A percentile compares a stretch with the other conserved stretches of the same genome.
Conservation (phyloP, 2,329 filamentous ascomycete species). For the Scedosporium minutisporum region DNA sequence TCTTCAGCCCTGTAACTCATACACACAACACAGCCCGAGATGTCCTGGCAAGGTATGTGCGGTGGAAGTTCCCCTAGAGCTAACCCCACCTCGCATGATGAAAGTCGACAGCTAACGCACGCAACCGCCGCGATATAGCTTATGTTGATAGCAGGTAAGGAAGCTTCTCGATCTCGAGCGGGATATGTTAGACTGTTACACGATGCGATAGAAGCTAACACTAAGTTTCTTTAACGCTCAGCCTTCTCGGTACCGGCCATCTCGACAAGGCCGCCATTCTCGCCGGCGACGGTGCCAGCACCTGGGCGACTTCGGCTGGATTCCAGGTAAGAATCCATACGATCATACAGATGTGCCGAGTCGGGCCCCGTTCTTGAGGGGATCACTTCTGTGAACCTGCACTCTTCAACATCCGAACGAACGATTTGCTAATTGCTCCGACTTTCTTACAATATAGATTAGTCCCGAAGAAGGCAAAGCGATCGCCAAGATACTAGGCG, state of each 20-base stretch:
- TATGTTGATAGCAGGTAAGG: constrained; percentile 43
- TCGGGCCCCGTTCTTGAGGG: too few relatives aligned
- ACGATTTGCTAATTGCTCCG: constrained; percentile 5
- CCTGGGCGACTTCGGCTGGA: constrained; percentile 61
- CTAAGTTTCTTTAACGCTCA: constrained; percentile 25
- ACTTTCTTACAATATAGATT: background rate
- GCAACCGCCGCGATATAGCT: constrained; percentile 22
- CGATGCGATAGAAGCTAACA: background rate
- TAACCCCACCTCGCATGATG: constrained; percentile 10
- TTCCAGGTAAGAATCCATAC: constrained; percentile 53
- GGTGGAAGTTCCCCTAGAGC: constrained; percentile 16
- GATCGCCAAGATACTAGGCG: constrained; percentile 42
- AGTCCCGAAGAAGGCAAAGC: constrained; percentile 48
- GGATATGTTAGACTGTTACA: background rate
- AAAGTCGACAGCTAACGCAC: constrained; percentile 11
- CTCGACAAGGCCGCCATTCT: constrained; percentile 80
- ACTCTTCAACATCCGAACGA: constrained; percentile 8
- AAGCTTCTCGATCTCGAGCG: constrained; percentile 2
- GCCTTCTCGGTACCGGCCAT: constrained; percentile 70
- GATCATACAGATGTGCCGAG: constrained; percentile 15
- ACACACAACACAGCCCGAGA: constrained; percentile 17
- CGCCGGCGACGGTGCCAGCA: constrained; percentile 68
- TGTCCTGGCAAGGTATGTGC: constrained; percentile 65
- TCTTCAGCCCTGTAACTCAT: background rate
- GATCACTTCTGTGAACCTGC: too few relatives aligned